A percentile compares a stretch with the other conserved stretches of the same genome.
Conservation (phyloP, 1,284 basidiomycete species). For the Quambalaria eucalypti region DNA sequence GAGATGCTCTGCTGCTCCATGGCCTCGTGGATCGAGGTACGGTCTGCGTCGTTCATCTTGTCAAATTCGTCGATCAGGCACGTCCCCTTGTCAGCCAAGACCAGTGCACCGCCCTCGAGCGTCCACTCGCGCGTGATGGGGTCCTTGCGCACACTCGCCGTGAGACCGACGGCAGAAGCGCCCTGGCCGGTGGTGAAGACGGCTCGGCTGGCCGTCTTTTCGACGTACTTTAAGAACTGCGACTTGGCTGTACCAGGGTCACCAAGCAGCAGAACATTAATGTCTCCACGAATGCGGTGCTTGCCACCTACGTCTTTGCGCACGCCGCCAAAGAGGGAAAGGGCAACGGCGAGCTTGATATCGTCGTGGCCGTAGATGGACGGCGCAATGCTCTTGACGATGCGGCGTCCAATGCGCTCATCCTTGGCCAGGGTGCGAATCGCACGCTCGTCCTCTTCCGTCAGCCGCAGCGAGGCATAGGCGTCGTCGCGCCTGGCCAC, state of each 20-base stretch:
- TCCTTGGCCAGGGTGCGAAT: slow-evolving; percentile 79
- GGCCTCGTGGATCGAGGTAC: slow-evolving; percentile 94
- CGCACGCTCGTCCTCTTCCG: slow-evolving; percentile 88
- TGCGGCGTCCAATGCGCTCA: slow-evolving; percentile 87
- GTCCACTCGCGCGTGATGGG: slow-evolving; percentile 97
- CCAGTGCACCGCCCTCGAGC: slow-evolving; percentile 90
- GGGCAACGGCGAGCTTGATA: slow-evolving; percentile 93
- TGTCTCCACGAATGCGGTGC: slow-evolving; percentile 90
- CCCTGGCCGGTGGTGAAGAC: slow-evolving; percentile 99
- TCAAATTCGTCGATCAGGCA: slow-evolving; percentile 99
- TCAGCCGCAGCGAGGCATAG: slow-evolving; percentile 89
- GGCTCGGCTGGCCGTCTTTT: slow-evolving; percentile 91
- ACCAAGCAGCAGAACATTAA: slow-evolving; percentile 88
- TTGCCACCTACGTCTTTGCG: slow-evolving; percentile 93
- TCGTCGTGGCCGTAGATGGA: slow-evolving; percentile 98
- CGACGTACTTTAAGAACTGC: slow-evolving; percentile 96
- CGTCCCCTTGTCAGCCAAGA: slow-evolving; percentile 95
- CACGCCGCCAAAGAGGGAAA: slow-evolving; percentile 88
- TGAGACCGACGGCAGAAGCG: slow-evolving; percentile 93
- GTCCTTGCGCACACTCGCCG: slow-evolving; percentile 93
- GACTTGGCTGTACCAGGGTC: slow-evolving; percentile 98
- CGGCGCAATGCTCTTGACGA: slow-evolving; percentile 95
- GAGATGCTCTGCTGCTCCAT: slow-evolving; percentile 99
- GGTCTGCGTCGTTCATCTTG: slow-evolving; percentile 92
- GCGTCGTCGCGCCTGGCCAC: slow-evolving; percentile 83